These are phyloP conservation scores for Pulveroboletus sp. DNA, from an alignment of 768 basidiomycete species.

Conservation along the genomic window DNA sequence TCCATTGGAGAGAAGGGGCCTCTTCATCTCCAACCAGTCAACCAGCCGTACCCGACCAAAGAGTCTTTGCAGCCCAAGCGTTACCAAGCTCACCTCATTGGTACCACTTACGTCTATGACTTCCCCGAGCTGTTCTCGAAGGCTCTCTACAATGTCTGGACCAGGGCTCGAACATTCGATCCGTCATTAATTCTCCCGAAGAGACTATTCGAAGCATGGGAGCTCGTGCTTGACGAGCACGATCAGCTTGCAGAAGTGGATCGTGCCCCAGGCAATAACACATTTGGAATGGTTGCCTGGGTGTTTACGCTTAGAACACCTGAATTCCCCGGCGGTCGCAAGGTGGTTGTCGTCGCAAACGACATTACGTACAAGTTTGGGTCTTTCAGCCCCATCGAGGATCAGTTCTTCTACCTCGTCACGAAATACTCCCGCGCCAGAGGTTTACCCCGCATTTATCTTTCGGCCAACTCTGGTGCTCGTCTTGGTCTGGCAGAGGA, in stretches of 20 bases:
- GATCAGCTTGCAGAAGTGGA: constrained; percentile 88
- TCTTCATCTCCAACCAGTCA: constrained; percentile 91
- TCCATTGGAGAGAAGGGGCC: constrained; percentile 98
- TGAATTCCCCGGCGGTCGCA: constrained; percentile 86
- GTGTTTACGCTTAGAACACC: constrained; percentile 89
- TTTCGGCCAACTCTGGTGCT: constrained; percentile 98
- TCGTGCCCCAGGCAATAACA: constrained; percentile 89
- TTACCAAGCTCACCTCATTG: constrained; percentile 96
- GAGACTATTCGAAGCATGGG: constrained; percentile 74
- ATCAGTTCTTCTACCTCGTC: constrained; percentile 94
- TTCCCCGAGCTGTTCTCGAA: constrained; percentile 99
- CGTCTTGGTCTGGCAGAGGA: constrained; percentile 96
- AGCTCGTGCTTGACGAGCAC: constrained; percentile 91
- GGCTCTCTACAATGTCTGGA: constrained; percentile 91
- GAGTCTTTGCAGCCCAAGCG: constrained; percentile 98
- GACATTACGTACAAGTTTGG: constrained; percentile 99
- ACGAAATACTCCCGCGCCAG: constrained; percentile 87
- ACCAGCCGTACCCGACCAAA: constrained; percentile 91
- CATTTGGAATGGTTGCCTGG: constrained; percentile 98
- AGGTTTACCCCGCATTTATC: constrained; percentile 92
- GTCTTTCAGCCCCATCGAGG: constrained; percentile 93
- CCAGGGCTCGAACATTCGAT: constrained; percentile 58
- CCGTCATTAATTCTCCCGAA: constrained; percentile 71
- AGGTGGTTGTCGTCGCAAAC: constrained; percentile 87
- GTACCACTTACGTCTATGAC: constrained; percentile 98